Base-by-base conservation (phyloP, 2,329 filamentous ascomycete species). In the Nemania abortiva region DNA sequence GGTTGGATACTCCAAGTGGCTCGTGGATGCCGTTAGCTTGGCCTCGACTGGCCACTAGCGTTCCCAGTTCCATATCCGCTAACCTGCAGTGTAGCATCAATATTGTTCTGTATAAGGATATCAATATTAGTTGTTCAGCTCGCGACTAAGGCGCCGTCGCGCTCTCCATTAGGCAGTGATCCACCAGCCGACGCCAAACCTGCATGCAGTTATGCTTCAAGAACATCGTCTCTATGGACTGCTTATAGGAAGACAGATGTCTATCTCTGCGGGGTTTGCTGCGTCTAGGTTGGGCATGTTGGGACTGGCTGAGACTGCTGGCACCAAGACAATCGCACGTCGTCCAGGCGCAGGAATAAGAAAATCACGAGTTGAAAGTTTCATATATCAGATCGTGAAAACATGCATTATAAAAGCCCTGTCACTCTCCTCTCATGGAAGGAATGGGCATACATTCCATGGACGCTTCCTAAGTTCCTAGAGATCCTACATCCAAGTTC, bases 101-200 rank as follows among this genome's bases (percentile, higher is more conserved):
- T 61, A 29, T 18, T 58, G 11, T 34, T 24, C 37, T 65, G 49
- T 34, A 45, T 37, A 47, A 47, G 24, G n/a, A 58, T 45, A n/a
- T 50, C 27, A 61, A 66, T 61, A 61, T 55, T 66, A 50, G n/a
- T 47, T 65, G 18, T 45, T 66, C 63, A 65, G 63, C 63, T 60
- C 37, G 15, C 45, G 34, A 49, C 20, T 49, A 22, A 7, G 6
- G 6, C n/a, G n/a, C 45, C n/a, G 5, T 49, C 20, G 45, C 3
- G n/a, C 15, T 9, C 45, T 20, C 6, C 37, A 34, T 37, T 59
- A 22, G 55, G 55, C 29, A 65, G 29, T 24, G 63, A 59, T 59
- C 50, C 11, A 18, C 50, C 45, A 22, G 45, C 11, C 18, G 11
- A 47, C n/a, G 42, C 42, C 42, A 47, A 47, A 47, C n/a, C n/a